These are phyloP conservation scores for Phoenix dactylifera DNA, from an alignment of 176 grass and related monocot species.

Conservation along the genomic window DNA sequence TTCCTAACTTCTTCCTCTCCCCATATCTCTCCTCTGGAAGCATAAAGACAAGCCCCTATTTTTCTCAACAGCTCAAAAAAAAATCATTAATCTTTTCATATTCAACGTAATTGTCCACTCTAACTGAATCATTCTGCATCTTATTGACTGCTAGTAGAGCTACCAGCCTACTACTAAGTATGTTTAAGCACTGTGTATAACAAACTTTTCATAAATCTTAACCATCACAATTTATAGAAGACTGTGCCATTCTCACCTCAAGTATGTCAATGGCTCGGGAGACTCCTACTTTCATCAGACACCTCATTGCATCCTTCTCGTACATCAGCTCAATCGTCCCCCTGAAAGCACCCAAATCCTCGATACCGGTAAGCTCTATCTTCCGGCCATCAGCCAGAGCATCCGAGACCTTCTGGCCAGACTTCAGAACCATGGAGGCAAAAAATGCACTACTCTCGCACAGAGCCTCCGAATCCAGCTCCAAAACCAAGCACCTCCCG, in stretches of 20 bases:
- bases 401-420: conserved; percentile 8
- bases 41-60: too few relatives aligned
- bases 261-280: conserved; percentile 57
- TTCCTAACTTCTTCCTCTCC: too few relatives aligned
- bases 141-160: too few relatives aligned
- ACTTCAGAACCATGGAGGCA: conserved; percentile 36
- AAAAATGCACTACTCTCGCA: conserved; percentile 63
- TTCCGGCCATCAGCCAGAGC: conserved; percentile 15
- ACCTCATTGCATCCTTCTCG: conserved; percentile 37
- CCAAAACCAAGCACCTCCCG: conserved; percentile 48
- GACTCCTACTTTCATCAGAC: conserved; percentile 52
- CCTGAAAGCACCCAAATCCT: conserved; percentile 64
- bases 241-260: conserved; percentile 35
- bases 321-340: conserved; percentile 69
- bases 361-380: conserved; percentile 54
- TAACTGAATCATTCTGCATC: too few relatives aligned
- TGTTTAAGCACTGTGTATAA: too few relatives aligned
- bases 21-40: too few relatives aligned
- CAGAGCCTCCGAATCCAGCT: conserved; percentile 62
- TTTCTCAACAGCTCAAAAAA: too few relatives aligned
- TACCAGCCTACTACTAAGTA: too few relatives aligned
- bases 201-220: too few relatives aligned
- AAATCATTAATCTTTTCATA: too few relatives aligned
- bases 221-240: too few relatives aligned
- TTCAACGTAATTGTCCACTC: too few relatives aligned